Base-by-base conservation (phyloP, 768 basidiomycete species). In the Heimioporus sp. region DNA sequence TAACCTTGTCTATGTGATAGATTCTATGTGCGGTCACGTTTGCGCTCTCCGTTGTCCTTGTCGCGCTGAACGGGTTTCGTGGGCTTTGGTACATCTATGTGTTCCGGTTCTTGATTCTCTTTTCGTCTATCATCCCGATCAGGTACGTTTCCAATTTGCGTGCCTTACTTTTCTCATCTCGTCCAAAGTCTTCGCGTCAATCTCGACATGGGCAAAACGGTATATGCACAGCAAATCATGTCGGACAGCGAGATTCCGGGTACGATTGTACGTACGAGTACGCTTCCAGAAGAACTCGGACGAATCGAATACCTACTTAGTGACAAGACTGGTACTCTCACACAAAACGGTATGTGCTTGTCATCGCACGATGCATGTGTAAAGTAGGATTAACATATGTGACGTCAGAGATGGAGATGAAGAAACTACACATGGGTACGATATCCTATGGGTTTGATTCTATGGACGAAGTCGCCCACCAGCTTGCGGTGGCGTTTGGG, bases 91-190 rank as follows among this genome's bases (percentile, higher is more conserved):
- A 93, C 66, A 86, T 98, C 58, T 98, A 98, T 64, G 87, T 98
- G 30, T 89, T 98, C 72, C 83, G 97, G 17, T 99, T 99, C 70
- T 77, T 99, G 48, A 98, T 99, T 64, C 78, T 99, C 19, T 99
- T 98, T 73, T 98, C 96, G 44, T 96, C 93, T 28, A 99, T 99
- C 69, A 98, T 99, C 64, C 96, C 97, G 21, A 99, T 99, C 73
- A 96, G 93, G 96, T 92, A 45, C 49, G 86, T 67, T 46, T 39
- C n/a, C 21, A 3, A 28, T 48, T 19, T 21, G 20, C n/a, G 20
- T 34, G 12, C 21, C 51, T 57, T 16, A 52, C 31, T 1, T 28
- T 28, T 28, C 24, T 28, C 24, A 28, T 41, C 17, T 48, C 31
- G 0, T 15, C 15, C 13, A 47, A 7, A 98, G 95, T 78, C 75